phyloP scores from a whole-genome alignment of 495 filamentous ascomycete species.

The Neurospora sp. region DNA sequence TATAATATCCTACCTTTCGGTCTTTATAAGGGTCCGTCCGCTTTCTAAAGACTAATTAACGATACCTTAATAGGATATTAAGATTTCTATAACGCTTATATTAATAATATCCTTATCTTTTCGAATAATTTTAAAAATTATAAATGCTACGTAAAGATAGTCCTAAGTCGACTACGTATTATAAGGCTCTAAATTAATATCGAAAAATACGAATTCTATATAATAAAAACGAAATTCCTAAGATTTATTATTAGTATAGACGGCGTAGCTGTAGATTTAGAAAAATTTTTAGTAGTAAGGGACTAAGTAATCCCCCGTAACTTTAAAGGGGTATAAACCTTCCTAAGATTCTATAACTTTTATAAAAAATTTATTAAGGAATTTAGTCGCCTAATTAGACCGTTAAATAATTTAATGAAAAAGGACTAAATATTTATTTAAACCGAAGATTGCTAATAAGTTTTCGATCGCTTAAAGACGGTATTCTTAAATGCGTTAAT shows the following conservation, averaged over 20 bases:
- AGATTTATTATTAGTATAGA: too few species aligned
- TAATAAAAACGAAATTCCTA: too few species aligned
- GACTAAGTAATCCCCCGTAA: too few species aligned
- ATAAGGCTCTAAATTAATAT: too few species aligned
- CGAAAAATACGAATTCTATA: too few species aligned
- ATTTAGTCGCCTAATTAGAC: neutral
- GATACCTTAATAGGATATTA: constrained; percentile 12
- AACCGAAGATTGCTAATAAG: neutral
- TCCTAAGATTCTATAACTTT: constrained; percentile 4
- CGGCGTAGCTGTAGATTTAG: too few species aligned
- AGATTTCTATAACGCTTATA: constrained; percentile 8
- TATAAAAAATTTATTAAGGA: constrained; percentile 2
- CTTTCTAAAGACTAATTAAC: constrained; percentile 15
- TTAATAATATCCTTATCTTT: neutral
- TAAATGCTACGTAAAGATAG: too few species aligned
- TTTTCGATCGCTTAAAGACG: neutral
- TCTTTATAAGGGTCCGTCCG: constrained; percentile 8
- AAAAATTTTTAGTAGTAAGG: too few species aligned
- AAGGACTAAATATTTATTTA: neutral
- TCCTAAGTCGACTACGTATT: too few species aligned
- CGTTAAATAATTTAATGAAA: neutral
- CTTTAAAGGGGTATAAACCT: constrained; percentile 1
- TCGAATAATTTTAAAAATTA: neutral
- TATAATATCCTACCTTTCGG: constrained; percentile 12
- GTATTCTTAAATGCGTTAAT: neutral